phyloP scores from a whole-genome alignment of 164 flowering plant species.

The Saururus chinensis region DNA sequence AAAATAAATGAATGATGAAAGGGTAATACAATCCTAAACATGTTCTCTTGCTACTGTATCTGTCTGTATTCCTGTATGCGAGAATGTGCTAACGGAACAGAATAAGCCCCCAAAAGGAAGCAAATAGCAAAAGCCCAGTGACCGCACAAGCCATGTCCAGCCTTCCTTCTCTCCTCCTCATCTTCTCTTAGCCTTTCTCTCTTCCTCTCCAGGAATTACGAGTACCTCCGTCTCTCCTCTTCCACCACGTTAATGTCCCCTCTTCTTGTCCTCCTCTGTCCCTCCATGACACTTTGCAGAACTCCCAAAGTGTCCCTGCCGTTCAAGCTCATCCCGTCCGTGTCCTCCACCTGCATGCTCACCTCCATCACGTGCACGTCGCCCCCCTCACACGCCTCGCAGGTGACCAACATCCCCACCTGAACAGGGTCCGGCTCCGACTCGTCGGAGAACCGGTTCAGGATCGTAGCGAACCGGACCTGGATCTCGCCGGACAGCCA shows the following conservation, averaged over 20 bases:
- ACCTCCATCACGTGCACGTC: conserved; percentile 52
- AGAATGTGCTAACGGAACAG: neutral
- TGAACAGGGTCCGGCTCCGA: conserved; percentile 14
- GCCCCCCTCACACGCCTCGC: conserved; percentile 30
- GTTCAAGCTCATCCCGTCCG: conserved; percentile 47
- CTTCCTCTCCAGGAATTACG: conserved; percentile 27
- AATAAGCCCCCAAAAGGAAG: conserved; percentile 15
- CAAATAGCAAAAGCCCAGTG: conserved; percentile 15
- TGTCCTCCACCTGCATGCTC: conserved; percentile 56
- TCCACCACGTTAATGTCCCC: conserved; percentile 12
- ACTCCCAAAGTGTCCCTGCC: conserved; percentile 51
- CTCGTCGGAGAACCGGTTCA: conserved; percentile 19
- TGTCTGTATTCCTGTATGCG: neutral
- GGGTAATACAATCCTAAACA: too few relatives aligned
- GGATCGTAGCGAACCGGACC: conserved; percentile 31
- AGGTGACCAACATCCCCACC: conserved; percentile 32
- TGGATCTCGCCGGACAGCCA: conserved; percentile 53
- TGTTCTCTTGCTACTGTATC: too few relatives aligned
- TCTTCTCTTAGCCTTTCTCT: conserved; percentile 21
- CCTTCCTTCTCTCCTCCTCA: conserved; percentile 22
- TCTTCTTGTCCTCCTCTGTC: conserved; percentile 8
- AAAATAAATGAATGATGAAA: neutral
- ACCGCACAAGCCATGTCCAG: conserved; percentile 27
- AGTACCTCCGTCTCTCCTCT: conserved; percentile 15
- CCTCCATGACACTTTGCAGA: conserved; percentile 23